Base-by-base conservation (phyloP, 495 filamentous ascomycete genomes). In the Talaromyces ruber region DNA sequence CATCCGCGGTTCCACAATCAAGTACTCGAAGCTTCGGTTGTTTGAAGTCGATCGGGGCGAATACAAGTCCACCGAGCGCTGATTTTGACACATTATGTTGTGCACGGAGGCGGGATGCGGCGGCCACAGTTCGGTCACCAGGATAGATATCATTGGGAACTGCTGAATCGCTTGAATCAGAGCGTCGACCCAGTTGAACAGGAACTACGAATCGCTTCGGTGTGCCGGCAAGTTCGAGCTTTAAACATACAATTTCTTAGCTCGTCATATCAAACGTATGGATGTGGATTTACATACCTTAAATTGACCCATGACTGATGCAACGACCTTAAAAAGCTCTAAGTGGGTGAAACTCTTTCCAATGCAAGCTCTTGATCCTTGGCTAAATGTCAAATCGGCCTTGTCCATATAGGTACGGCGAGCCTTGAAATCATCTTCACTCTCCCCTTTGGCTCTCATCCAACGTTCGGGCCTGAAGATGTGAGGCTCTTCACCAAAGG, bases 401-500 rank as follows among this genome's bases (percentile, higher is more conserved):
- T 62, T 63, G 9, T 76, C 65, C 71, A 74, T 74, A 7, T 60
- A 52, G 16, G 62, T 63, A 18, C 69, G 65, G 75, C 83, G 65
- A 76, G 78, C 58, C 72, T 71, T 71, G 77, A 78, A 83, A 76
- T 79, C 55, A 61, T 74, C 68, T 65, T 75, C 30, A 66, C 74
- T 65, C 68, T 70, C 71, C 73, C 74, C 62, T 74, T 34, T 68
- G 37, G 78, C 76, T 61, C 82, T 79, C 43, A 91, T 66, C 88
- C 88, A 90, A 45, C 88, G 67, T 69, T 87, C 86, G 0, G 88
- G 87, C 18, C 81, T 70, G 65, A 81, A 91, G 1, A 67, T 64
- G 2, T 87, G 82, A 6, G 85, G 82, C 63, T 91, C 87, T 5
- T 79, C 67, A 1, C 88, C 87, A 68, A 85, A 90, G n/a, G 83